Percentiles rank a stretch among this genome's conserved stretches.
These are phyloP conservation scores for Hyaloraphidium curvatum DNA, from an alignment of 192 early-diverging fungal genomes.

Conservation along the genomic window DNA sequence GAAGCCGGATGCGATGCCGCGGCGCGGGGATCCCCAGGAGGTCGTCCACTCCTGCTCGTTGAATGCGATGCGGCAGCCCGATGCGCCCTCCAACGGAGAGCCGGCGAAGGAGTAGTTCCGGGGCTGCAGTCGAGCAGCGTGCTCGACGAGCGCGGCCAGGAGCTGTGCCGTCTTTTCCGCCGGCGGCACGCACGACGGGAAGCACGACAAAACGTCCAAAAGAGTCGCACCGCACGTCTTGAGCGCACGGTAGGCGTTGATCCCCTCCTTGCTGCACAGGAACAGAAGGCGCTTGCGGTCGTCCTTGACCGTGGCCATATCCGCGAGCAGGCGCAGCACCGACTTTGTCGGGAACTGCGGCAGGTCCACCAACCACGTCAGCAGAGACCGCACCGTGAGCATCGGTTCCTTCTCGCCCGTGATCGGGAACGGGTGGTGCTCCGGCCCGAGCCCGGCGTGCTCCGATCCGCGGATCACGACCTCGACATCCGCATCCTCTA, in stretches of 20 bases:
- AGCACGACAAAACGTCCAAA: conserved; percentile 59
- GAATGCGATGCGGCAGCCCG: conserved; percentile 44
- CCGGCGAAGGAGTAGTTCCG: conserved; percentile 74
- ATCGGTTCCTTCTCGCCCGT: no score
- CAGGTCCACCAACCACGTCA: conserved; percentile 39
- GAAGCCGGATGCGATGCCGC: conserved; percentile 10
- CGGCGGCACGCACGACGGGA: conserved; percentile 55
- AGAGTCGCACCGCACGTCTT: conserved; percentile 48
- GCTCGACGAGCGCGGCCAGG: conserved; percentile 51
- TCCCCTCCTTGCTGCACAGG: conserved; percentile 58
- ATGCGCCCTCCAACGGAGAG: conserved; percentile 36
- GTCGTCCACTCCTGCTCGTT: conserved; percentile 55
- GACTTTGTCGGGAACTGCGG: conserved; percentile 53
- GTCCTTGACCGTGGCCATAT: conserved; percentile 38
- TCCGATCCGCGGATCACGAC: conserved; percentile 17
- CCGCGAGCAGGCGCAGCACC: conserved; percentile 62
- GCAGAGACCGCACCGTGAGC: not conserved
- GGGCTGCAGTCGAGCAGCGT: conserved; percentile 55
- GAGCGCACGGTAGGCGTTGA: conserved; percentile 35
- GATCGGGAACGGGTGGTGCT: not conserved
- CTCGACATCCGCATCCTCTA: conserved; percentile 38
- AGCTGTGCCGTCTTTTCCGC: no score
- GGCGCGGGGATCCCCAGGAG: not conserved
- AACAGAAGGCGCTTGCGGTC: conserved; percentile 66
- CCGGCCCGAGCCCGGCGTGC: conserved; percentile 5